Conservation (phyloP, 139 green algal species). For the Picochlorum sp. region DNA sequence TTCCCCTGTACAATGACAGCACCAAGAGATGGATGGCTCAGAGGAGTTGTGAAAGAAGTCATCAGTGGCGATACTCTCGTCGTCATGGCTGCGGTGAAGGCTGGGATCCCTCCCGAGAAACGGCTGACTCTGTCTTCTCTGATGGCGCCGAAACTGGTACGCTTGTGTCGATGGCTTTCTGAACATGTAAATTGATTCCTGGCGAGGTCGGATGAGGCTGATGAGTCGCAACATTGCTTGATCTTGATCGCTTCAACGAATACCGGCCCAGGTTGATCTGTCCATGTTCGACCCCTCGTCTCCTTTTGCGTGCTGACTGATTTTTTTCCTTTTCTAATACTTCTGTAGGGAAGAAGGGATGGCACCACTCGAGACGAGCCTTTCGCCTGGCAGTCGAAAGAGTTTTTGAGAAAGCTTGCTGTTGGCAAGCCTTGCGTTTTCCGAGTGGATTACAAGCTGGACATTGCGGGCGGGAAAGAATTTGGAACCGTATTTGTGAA, state of each 20-base stretch:
- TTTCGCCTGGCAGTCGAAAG: constrained; percentile 83
- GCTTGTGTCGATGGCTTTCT: too few relatives aligned
- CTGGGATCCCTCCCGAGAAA: constrained; percentile 77
- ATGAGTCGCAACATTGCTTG: too few relatives aligned
- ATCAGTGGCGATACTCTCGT: constrained; percentile 77
- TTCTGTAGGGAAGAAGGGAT: constrained; percentile 79
- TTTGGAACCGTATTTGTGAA: constrained; percentile 88
- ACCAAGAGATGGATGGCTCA: constrained; percentile 19
- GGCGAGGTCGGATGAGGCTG: too few relatives aligned
- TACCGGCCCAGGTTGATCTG: neutral
- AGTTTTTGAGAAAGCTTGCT: constrained; percentile 80
- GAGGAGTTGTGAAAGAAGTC: constrained; percentile 75
- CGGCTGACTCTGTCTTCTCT: constrained; percentile 82
- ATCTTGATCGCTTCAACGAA: neutral
- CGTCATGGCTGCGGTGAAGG: constrained; percentile 49
- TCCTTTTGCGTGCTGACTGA: neutral
- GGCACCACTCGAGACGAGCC: constrained; percentile 79
- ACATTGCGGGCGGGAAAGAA: constrained; percentile 67
- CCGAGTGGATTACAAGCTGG: constrained; percentile 84
- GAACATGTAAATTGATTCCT: too few relatives aligned
- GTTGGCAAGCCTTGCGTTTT: constrained; percentile 85
- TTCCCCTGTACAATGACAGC: constrained; percentile 2
- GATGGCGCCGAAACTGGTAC: constrained; percentile 75
- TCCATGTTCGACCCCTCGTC: neutral
- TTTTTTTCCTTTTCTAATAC: neutral